These are phyloP conservation scores for Candida boidinii DNA, from an alignment of 805 yeast genomes.

Conservation along the genomic window DNA sequence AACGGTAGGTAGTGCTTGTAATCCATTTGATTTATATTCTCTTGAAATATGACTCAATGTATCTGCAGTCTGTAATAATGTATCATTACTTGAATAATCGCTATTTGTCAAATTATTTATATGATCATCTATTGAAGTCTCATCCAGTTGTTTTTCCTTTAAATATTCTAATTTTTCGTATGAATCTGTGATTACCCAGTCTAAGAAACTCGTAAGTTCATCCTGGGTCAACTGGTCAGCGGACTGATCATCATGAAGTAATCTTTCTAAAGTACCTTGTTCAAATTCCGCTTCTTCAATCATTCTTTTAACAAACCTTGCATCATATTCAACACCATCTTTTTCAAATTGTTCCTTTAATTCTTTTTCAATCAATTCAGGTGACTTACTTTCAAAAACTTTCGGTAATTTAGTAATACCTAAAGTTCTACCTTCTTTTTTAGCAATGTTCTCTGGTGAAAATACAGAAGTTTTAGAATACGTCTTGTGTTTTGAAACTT, in stretches of 20 bases:
- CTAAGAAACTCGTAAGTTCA: conserved; percentile 13
- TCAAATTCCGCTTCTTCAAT: conserved; percentile 16
- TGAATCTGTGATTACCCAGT: conserved; percentile 19
- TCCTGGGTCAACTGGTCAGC: conserved; percentile 5
- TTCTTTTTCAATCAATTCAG: background rate
- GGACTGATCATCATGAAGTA: no score
- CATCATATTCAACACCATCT: conserved; percentile 9
- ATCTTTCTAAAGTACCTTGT: conserved; percentile 7
- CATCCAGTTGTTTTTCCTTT: background rate
- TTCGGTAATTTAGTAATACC: no score
- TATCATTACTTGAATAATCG: no score
- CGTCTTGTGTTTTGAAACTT: no score
- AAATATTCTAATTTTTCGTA: background rate
- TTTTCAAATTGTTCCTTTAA: background rate
- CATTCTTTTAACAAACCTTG: conserved; percentile 18
- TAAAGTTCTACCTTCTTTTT: no score
- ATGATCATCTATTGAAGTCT: no score
- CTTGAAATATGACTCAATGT: conserved; percentile 13
- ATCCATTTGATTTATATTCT: conserved; percentile 12
- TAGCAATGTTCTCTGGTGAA: no score
- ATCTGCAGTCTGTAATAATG: conserved; percentile 8
- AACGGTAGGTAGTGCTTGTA: conserved; percentile 17
- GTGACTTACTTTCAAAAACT: no score
- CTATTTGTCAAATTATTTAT: no score
- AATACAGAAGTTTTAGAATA: no score